Conservation (phyloP, 371 early-diverging fungal species). For the Rhizopus microsporus region DNA sequence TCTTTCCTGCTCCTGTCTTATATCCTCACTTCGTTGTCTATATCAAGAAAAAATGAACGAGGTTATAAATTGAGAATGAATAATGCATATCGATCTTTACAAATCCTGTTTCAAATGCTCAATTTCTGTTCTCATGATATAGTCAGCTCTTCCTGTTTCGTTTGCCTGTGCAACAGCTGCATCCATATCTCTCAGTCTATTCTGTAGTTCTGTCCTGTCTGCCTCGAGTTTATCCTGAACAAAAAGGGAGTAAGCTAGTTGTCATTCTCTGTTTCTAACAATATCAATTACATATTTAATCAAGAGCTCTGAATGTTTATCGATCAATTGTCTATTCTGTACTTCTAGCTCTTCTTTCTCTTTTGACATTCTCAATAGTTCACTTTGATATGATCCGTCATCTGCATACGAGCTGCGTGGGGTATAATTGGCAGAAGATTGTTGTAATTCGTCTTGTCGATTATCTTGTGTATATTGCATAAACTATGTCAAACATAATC, state of each 20-base stretch:
- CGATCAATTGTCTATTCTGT: constrained; percentile 54
- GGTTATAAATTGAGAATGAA: not conserved
- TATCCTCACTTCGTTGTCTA: constrained; percentile 77
- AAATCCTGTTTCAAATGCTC: constrained; percentile 82
- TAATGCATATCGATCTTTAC: constrained; percentile 37
- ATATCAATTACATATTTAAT: constrained; percentile 56
- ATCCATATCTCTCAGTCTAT: constrained; percentile 73
- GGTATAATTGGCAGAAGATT: constrained; percentile 24
- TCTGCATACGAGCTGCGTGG: constrained; percentile 30
- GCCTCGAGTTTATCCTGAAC: constrained; percentile 64
- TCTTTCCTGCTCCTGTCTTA: constrained; percentile 73
- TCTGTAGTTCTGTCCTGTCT: constrained; percentile 67
- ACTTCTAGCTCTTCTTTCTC: constrained; percentile 66
- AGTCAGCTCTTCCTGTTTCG: constrained; percentile 82
- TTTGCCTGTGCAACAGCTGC: constrained; percentile 64
- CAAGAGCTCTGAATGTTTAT: constrained; percentile 58
- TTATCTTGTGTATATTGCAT: constrained; percentile 18
- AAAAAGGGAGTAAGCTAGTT: not conserved
- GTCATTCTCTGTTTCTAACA: not conserved
- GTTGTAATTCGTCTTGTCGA: constrained; percentile 12
- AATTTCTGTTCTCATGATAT: constrained; percentile 84
- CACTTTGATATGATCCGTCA: constrained; percentile 33
- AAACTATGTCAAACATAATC: constrained; percentile 13
- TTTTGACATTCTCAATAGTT: constrained; percentile 29
- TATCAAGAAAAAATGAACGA: not conserved